Evolutionary conservation across 2,329 filamentous ascomycete species (phyloP), one percentile per base, ranked within the genome.

Genomic region (Hymenoscyphus fraxineus): DNA sequence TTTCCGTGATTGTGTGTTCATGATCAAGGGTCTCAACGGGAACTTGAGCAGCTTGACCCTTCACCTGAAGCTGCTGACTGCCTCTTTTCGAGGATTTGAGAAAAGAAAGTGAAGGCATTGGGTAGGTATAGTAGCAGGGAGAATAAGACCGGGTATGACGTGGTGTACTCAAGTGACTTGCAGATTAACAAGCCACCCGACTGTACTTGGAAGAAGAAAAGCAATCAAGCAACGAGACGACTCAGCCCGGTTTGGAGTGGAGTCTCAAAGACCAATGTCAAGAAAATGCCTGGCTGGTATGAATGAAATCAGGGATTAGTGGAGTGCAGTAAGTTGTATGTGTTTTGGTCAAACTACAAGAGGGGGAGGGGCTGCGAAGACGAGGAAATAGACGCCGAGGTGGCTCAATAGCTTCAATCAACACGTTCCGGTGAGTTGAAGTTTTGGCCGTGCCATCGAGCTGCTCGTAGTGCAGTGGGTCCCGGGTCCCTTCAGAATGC

Each of bases 1-100:
- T 73, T 66, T 73, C 72, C 13, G 56, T 60, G 41, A 22, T 62
- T 44, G 64, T 65, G 62, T 69, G 65, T 32, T 62, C 62, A 58
- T 63, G 64, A 32, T 41, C 15, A 10, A 31, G 32, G 10, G 60
- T 62, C 6, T 12, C 32, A 13, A 22, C 13, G 54, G 44, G 44
- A 51, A 22, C 44, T 51, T 13, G 13, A 19, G 62, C 57, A 62
- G 64, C 66, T 57, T 64, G 65, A 58, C 65, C 64, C 9, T 64
- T 62, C 51, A 62, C 64, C 62, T 15, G 44, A 31, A 61, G 61
- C 63, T 69, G 65, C 61, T 69, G 68, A 13, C 58, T 68, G 55
- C 66, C 64, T 19, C 68, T 62, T 35, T 57, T 38, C 54, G 54
- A 32, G 31, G 32, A 35, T 57, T 35, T 38, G 44, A 74, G 63